phyloP scores from a whole-genome alignment of 495 filamentous ascomycete genomes.

The Tuber umbilicatum region DNA sequence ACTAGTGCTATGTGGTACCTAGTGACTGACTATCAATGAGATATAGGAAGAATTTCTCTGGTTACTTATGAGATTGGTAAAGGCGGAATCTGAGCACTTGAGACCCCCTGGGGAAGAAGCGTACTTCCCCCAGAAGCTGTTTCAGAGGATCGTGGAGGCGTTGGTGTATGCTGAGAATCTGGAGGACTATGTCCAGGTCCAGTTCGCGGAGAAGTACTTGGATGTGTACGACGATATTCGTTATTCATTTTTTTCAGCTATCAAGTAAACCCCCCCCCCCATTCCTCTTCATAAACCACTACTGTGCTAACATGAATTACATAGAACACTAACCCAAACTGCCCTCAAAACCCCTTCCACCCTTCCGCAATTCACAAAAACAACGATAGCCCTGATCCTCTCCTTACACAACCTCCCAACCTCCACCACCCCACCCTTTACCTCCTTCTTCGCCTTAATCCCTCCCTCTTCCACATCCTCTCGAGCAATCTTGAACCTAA shows the following conservation, averaged over 20 bases:
- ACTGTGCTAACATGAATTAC: neutral
- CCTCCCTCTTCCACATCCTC: constrained; percentile 42
- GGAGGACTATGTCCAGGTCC: constrained; percentile 54
- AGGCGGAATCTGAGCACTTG: constrained; percentile 62
- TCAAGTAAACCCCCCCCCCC: constrained; percentile 53
- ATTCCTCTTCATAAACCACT: neutral
- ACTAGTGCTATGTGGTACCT: constrained; percentile 11
- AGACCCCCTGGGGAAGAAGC: constrained; percentile 53
- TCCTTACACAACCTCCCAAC: constrained; percentile 58
- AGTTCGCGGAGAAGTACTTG: constrained; percentile 70
- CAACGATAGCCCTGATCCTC: constrained; percentile 56
- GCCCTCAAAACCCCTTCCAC: constrained; percentile 3
- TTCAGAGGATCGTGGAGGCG: constrained; percentile 56
- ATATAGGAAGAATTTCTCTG: constrained; percentile 49
- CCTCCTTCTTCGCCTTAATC: constrained; percentile 56
- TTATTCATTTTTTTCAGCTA: constrained; percentile 66
- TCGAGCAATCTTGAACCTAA: constrained; percentile 50
- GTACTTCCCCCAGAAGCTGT: constrained; percentile 58
- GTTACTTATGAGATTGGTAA: constrained; percentile 74
- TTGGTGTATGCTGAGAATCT: constrained; percentile 53
- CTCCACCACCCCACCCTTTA: constrained; percentile 54
- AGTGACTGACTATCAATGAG: constrained; percentile 43
- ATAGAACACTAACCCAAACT: constrained; percentile 13
- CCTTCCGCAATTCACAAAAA: constrained; percentile 20
- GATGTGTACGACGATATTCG: constrained; percentile 76